These are phyloP conservation scores for Phytophthora sp. DNA, from an alignment of 352 stramenopile genomes.

Conservation along the genomic window DNA sequence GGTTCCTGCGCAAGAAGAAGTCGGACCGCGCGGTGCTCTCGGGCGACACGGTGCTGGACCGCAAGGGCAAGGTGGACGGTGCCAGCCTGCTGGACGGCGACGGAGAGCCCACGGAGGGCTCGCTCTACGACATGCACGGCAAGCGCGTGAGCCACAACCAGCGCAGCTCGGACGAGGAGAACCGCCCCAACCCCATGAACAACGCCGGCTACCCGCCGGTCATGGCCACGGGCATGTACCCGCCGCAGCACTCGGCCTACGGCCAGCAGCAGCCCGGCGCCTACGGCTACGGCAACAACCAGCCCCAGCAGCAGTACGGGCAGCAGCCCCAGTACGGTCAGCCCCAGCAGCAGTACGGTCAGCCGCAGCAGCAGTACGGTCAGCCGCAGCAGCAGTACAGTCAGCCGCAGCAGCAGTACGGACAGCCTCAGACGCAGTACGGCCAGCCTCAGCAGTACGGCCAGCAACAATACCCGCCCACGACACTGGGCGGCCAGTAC, in stretches of 20 bases:
- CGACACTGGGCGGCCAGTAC: constrained; percentile 44
- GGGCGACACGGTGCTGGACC: constrained; percentile 77
- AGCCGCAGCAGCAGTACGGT: constrained; percentile 24
- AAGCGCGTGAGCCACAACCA: constrained; percentile 45
- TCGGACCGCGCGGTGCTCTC: constrained; percentile 72
- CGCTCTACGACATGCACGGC: constrained; percentile 72
- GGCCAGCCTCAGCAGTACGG: constrained; percentile 19
- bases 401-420: constrained; percentile 25
- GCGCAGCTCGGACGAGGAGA: constrained; percentile 74
- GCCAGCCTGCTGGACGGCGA: constrained; percentile 84
- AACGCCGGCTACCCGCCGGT: constrained; percentile 46
- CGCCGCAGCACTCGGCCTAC: constrained; percentile 60
- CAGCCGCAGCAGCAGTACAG: constrained; percentile 33
- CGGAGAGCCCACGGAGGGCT: constrained; percentile 71
- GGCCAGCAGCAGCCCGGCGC: constrained; percentile 31
- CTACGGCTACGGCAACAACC: constrained; percentile 30
- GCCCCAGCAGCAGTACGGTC: constrained; percentile 28
- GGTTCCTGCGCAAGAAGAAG: constrained; percentile 89
- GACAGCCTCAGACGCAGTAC: constrained; percentile 12
- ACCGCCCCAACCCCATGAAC: constrained; percentile 37
- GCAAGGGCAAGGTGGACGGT: constrained; percentile 85
- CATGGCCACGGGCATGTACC: constrained; percentile 57
- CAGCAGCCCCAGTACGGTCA: constrained; percentile 29
- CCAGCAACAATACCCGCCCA: constrained; percentile 37
- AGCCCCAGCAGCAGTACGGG: constrained; percentile 30